Percentiles rank a stretch among this genome's conserved stretches.
Evolutionary conservation across 2,329 filamentous ascomycete species (phyloP).

Genomic region (Dactylonectria estremocensis): DNA sequence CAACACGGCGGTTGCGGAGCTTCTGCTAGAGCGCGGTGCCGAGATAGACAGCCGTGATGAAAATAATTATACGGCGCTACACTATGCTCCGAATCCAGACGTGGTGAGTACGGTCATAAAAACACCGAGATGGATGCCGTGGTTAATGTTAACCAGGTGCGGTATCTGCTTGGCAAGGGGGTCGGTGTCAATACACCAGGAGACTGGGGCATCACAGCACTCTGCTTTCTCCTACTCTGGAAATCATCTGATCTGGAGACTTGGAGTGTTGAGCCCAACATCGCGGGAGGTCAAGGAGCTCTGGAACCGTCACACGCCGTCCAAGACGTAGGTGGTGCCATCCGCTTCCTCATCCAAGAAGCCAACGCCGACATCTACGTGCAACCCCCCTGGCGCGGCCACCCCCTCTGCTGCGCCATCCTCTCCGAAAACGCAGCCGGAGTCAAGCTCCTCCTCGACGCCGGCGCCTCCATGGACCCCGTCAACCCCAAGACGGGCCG

Average conservation of each 20-base stretch:
- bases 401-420: constrained; percentile 30
- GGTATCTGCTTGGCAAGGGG: not conserved
- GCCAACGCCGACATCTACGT: constrained; percentile 32
- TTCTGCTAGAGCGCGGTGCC: constrained; percentile 27
- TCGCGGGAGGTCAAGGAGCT: constrained; percentile 25
- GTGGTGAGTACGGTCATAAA: constrained; percentile 30
- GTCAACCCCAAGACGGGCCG: constrained; percentile 6
- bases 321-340: constrained; percentile 31
- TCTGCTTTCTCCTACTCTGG: constrained; percentile 33
- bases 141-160: not conserved
- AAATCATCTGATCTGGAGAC: constrained; percentile 9
- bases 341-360: constrained; percentile 32
- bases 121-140: no score
- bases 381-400: constrained; percentile 3
- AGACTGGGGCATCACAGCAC: constrained; percentile 26
- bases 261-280: constrained; percentile 27
- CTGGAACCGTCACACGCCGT: constrained; percentile 22
- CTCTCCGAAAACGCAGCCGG: constrained; percentile 24
- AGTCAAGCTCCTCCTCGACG: constrained; percentile 34
- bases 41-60: constrained; percentile 26
- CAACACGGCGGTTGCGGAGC: constrained; percentile 33
- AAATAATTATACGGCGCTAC: constrained; percentile 22
- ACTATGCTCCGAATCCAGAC: constrained; percentile 33
- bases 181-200: constrained; percentile 20
- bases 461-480: constrained; percentile 39